These are phyloP conservation scores for Furcasterigmium furcatum DNA, from an alignment of 2,329 filamentous ascomycete genomes.

Conservation along the genomic window DNA sequence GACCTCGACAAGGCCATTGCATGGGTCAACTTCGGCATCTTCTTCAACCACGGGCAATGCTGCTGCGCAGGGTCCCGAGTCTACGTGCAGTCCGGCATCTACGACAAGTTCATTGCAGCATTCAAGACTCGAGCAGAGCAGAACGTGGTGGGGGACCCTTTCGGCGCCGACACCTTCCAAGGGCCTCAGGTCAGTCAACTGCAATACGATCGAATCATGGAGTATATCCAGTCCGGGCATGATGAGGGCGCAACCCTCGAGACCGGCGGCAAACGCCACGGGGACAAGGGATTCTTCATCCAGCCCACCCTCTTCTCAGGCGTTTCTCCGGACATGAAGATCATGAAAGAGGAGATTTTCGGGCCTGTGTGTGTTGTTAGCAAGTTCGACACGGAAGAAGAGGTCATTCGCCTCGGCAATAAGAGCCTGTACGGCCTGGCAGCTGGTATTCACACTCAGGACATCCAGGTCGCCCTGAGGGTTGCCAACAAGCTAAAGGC, in stretches of 20 bases:
- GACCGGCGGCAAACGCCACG: slow-evolving; percentile 61
- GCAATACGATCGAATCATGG: slow-evolving; percentile 88
- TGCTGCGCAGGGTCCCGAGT: slow-evolving; percentile 78
- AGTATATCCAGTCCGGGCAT: slow-evolving; percentile 67
- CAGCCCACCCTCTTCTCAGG: slow-evolving; percentile 87
- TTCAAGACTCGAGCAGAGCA: slow-evolving; percentile 74
- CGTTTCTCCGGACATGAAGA: slow-evolving; percentile 81
- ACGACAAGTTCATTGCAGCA: slow-evolving; percentile 78
- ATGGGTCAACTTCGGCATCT: slow-evolving; percentile 73
- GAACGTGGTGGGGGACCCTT: slow-evolving; percentile 83
- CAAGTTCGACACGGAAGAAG: slow-evolving; percentile 82
- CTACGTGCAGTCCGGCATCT: slow-evolving; percentile 82
- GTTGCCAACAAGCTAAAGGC: slow-evolving; percentile 74
- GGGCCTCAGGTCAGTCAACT: slow-evolving; percentile 82
- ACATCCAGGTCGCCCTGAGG: slow-evolving; percentile 78
- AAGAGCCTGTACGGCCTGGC: slow-evolving; percentile 77
- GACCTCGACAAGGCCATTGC: slow-evolving; percentile 74
- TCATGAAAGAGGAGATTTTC: slow-evolving; percentile 90
- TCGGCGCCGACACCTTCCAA: slow-evolving; percentile 77
- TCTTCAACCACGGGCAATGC: slow-evolving; percentile 63
- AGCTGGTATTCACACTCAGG: slow-evolving; percentile 76
- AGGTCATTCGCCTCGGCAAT: slow-evolving; percentile 74
- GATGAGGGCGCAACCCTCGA: slow-evolving; percentile 60
- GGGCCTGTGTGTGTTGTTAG: slow-evolving; percentile 80
- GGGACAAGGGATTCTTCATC: slow-evolving; percentile 83